Evolutionary conservation across 2,329 filamentous ascomycete species (phyloP), one percentile per base, ranked within the genome.

Genomic region (Ascomycota sp.): DNA sequence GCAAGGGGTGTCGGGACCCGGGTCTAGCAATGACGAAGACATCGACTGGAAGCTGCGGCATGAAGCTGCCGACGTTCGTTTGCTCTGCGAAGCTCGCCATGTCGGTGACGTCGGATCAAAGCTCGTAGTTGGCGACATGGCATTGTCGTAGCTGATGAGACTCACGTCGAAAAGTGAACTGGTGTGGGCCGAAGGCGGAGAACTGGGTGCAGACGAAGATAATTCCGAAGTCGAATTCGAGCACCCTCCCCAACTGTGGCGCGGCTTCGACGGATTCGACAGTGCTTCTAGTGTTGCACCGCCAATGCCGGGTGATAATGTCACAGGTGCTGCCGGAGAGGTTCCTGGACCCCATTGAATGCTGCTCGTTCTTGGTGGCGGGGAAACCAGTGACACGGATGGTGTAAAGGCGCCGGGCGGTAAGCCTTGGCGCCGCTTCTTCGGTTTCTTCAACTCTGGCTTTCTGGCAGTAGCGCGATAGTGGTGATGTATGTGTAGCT

Each of bases 401-500:
- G 66, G 72, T 7, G 72, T 70, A 30, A 82, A 66, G 11, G 75
- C 50, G 20, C 65, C 62, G 1, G 71, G 58, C 9, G 64, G 65
- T 8, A 80, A 55, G 15, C 69, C 62, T 21, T 69, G 65, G 2
- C 79, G 71, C 56, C 75, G 77, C 55, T 81, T 91, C 54, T 72
- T 80, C 7, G 67, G 58, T 35, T 72, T 72, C 39, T 67, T 66
- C 11, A 49, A 44, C 33, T 78, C 72, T 13, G 65, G 59, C 46
- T 71, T 74, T 31, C 12, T 25, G 20, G n/a, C 19, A 1, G 71
- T 57, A 8, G 75, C 67, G 40, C 94, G 83, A 45, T 93, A 93
- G 47, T 95, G 86, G 43, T 95, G 85, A 44, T 95, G 86, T 27
- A 95, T 79, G 43, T 94, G 86, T 10, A 94, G 57, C 43, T 89